Evolutionary conservation across 345 rosid species (phyloP), one percentile per base, ranked within the genome.

Genomic region (Moricandia arvensis): DNA sequence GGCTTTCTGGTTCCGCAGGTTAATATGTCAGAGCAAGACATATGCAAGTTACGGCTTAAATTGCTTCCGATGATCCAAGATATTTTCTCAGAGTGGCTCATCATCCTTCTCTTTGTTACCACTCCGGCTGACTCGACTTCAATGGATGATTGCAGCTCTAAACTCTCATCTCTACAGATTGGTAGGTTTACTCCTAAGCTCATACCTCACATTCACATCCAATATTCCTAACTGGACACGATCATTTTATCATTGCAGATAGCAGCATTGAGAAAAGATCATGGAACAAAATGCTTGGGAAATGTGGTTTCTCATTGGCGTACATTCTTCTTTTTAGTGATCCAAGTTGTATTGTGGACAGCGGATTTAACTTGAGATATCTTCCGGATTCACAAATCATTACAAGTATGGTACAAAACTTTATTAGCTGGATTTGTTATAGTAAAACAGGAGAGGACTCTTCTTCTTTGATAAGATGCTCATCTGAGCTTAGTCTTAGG

Each of bases 51-150:
- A n/a, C n/a, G n/a, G n/a, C n/a, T n/a, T n/a, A n/a, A n/a, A n/a
- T 80, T 94, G 75, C 80, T 94, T 70, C 97, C 97, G 3, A 85
- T 94, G 93, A 83, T 91, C 83, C 95, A 91, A 78, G 97, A 91
- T 17, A 83, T 82, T 82, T 80, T 91, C 77, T 86, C 80, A 62
- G 95, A 91, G 85, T 94, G 98, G 98, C 80, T 87, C 71, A 85
- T 87, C 59, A 87, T 94, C 75, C 84, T 89, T 63, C 88, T 88
- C 76, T 79, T 89, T 65, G 75, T 85, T 62, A 83, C 88, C 29
- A 87, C 90, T 63, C 90, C 98, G 69, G n/a, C n/a, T n/a, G n/a
- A n/a, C n/a, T n/a, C n/a, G n/a, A 84, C 85, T 33, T 79, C 90
- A 69, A 75, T 83, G 74, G 96, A 88, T 83, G 96, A 90, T 87